Evolutionary conservation across 768 basidiomycete genomes (phyloP).

Genomic region (Grammothele lineata): DNA sequence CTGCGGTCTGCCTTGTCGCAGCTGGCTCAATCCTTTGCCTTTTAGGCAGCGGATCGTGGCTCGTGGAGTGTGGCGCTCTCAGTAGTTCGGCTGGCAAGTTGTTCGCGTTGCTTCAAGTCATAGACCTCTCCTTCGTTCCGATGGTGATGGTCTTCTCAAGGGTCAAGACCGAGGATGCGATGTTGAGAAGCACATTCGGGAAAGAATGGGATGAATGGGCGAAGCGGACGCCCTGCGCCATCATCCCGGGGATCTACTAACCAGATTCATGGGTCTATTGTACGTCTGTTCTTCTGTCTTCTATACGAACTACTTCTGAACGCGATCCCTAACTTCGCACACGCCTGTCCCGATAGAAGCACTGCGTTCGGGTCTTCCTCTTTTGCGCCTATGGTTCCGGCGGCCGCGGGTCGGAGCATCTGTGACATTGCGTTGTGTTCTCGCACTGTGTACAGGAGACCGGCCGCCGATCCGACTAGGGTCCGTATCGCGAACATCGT

Average conservation of each 20-base stretch:
- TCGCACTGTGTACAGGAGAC: no score
- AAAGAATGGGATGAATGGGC: slow-evolving; percentile 20
- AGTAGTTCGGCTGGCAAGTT: slow-evolving; percentile 5
- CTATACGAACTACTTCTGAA: no score
- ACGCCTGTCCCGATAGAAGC: no score
- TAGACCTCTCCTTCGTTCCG: slow-evolving; percentile 6
- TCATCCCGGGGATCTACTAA: slow-evolving; percentile 14
- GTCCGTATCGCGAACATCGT: no score
- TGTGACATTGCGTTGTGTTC: no score
- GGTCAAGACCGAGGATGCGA: slow-evolving; percentile 14
- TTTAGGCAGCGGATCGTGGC: slow-evolving; percentile 15
- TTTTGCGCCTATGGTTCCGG: no score
- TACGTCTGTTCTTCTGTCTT: no score
- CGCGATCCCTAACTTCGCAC: no score
- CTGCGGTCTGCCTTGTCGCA: slow-evolving; percentile 7
- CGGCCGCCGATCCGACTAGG: no score
- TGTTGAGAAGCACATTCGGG: slow-evolving; percentile 16
- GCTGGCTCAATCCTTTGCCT: slow-evolving; percentile 7
- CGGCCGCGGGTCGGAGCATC: no score
- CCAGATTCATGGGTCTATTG: no score
- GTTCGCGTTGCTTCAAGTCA: slow-evolving; percentile 3
- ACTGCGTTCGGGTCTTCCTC: no score
- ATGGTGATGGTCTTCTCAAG: slow-evolving; percentile 3
- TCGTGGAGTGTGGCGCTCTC: slow-evolving; percentile 13
- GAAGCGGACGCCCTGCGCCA: slow-evolving; percentile 13